Evolutionary conservation across 192 early-diverging fungal species (phyloP), one percentile per base, ranked within the genome.

Genomic region (Allomyces macrogynus): DNA sequence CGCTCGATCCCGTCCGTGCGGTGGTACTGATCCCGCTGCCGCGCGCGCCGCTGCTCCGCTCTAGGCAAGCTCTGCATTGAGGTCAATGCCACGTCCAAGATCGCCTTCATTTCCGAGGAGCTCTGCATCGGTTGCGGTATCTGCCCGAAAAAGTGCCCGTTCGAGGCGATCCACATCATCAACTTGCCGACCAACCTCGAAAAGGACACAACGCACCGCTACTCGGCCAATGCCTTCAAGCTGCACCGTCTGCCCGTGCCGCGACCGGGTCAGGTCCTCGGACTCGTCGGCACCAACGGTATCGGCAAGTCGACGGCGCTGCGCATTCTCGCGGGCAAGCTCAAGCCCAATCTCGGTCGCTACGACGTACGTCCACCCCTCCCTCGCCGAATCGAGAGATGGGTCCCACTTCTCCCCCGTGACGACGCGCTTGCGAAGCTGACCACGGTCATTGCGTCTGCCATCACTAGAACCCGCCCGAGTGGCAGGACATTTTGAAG

Each of bases 41-140:
- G 7, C 32, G 4, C 32, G 32, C 32, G 32, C 32, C 32, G 32
- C 32, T 8, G 5, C 32, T 8, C 32, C 32, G 32, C 32, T 8
- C 32, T 69, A 90, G 89, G 90, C 67, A 90, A 90, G 74, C 81
- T 95, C 67, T 95, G 92, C 72, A 95, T 97, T 77, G 90, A 93
- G 74, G 95, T 92, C 40, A 74, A 74, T 49, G 78, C 86, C 16
- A 80, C 80, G n/a, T 84, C 83, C 65, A 95, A 95, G 79, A 92
- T 92, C 64, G 84, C 92, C 11, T 84, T 81, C 70, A 93, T 97
- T 66, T 95, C 93, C 20, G 95, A 97, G 75, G 86, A 87, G 62
- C 78, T 97, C 32, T 97, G 95, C 77, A 95, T 97, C 73, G 93
- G 93, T 69, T 97, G 95, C 74, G 92, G 92, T 79, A 95, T 97